Base-by-base conservation (phyloP, 2,329 filamentous ascomycete genomes). In the Arthroderma uncinatum region DNA sequence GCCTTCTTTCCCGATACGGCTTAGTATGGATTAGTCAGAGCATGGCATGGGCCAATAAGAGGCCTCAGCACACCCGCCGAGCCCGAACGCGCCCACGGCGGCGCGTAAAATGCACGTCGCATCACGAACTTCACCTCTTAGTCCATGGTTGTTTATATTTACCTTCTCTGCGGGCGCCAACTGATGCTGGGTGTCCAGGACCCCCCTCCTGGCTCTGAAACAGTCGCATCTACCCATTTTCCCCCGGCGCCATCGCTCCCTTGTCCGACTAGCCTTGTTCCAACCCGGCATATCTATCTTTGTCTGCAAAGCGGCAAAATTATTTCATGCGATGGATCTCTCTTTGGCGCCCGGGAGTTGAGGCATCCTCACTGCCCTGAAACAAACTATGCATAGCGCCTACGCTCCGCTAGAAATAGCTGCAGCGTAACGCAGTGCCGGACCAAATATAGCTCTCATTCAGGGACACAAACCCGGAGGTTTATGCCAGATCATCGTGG, bases 1-100 rank as follows among this genome's bases (percentile, higher is more conserved):
- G 44, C 44, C 44, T 10, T 14, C 14, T 8, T 42, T 33, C 28
- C 44, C 4, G 6, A 50, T 33, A 9, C 6, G 25, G 44, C 33
- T 33, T 50, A 50, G 44, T 19, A 1, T 0, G 1, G 14, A 1
- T 50, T n/a, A 33, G 25, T 33, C 44, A 33, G 4, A 10, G 25
- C 14, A 23, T 2, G 4, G 47, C 56, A 52, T 25, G 7, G 54
- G 50, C 58, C 59, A 59, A 61, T 59, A 42, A 58, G 39, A 28
- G 39, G 33, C 55, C 53, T 57, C 33, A 40, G 33, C 55, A 54
- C 55, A 48, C 21, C 21, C 36, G 47, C 54, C 23, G 44, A 12
- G 16, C 19, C 36, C 53, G 47, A 40, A 60, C 58, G 55, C 58
- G 58, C 55, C 44, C n/a, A 36, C 25, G 44, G 16, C 44, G 44